Percentiles rank a stretch among this genome's conserved stretches.
phyloP scores from a whole-genome alignment of 1,284 basidiomycete species.

The Xanthoconium separans region DNA sequence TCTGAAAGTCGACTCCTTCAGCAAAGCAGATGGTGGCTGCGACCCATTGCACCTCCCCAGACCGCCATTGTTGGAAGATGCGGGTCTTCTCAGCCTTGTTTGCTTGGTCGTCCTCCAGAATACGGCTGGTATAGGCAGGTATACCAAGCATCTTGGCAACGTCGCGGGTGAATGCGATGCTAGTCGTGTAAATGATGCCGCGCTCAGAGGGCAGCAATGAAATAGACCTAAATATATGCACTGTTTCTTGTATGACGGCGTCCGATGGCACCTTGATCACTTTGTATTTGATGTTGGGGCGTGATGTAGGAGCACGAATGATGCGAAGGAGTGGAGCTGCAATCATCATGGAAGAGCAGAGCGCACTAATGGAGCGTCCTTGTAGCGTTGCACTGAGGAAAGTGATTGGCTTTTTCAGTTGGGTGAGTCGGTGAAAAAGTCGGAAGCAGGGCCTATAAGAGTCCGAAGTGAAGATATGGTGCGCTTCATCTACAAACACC shows the following conservation, averaged over 20 bases:
- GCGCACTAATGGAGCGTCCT: not conserved
- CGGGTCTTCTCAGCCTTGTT: not conserved
- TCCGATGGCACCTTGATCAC: rapidly evolving
- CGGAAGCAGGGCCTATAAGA: constrained; percentile 20
- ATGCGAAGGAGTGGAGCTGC: not conserved
- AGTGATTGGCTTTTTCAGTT: constrained; percentile 13
- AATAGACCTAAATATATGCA: not conserved
- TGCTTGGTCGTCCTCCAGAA: not conserved
- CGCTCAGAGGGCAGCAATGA: rapidly evolving
- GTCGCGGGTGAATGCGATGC: not conserved
- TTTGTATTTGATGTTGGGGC: not conserved
- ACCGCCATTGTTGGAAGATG: not conserved
- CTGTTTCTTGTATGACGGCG: not conserved
- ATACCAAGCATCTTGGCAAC: not conserved
- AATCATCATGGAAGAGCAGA: constrained; percentile 8
- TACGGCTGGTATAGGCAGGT: not conserved
- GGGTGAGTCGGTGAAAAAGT: constrained; percentile 12
- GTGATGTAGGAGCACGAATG: not conserved
- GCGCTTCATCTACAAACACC: constrained; percentile 23
- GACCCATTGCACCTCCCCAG: not conserved
- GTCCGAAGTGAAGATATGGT: constrained; percentile 16
- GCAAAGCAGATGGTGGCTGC: not conserved
- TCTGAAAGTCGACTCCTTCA: not conserved
- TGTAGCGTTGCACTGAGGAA: constrained; percentile 20
- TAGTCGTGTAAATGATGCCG: not conserved